Percentiles rank a stretch among this genome's conserved stretches.
Conservation (phyloP, 306 rosid species). For the Prosopis cineraria region DNA sequence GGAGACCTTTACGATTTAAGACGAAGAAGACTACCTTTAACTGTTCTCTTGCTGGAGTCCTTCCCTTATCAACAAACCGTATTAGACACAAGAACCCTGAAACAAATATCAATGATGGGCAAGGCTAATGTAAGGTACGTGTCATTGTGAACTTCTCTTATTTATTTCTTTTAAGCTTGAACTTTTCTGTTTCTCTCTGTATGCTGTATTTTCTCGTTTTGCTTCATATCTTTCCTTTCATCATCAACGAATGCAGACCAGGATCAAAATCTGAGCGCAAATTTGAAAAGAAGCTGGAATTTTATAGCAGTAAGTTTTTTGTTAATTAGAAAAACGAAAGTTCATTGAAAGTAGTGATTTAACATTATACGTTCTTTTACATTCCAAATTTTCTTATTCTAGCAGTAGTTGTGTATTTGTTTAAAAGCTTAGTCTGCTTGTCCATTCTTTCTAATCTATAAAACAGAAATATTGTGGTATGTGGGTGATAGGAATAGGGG, state of each 20-base stretch:
- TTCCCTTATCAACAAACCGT: neutral
- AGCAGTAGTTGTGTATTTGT: neutral
- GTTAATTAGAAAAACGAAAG: no score
- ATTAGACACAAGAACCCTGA: neutral
- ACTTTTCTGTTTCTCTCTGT: neutral
- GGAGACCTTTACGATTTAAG: no score
- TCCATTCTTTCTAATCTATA: no score
- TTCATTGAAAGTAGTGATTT: neutral
- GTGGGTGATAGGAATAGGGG: no score
- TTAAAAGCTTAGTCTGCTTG: neutral
- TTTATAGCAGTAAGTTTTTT: slow-evolving; percentile 44
- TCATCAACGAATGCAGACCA: slow-evolving; percentile 23
- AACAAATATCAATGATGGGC: slow-evolving; percentile 38
- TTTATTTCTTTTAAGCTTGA: neutral
- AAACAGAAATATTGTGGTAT: no score
- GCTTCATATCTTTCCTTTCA: neutral
- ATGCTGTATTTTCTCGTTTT: neutral
- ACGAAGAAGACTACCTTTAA: no score
- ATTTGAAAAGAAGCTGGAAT: slow-evolving; percentile 42
- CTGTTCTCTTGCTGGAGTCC: no score
- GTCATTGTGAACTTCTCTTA: neutral
- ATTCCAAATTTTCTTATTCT: no score
- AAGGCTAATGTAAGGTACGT: slow-evolving; percentile 34
- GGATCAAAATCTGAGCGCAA: slow-evolving; percentile 40
- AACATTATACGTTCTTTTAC: no score